Evolutionary conservation across 768 basidiomycete genomes (phyloP), one percentile per base, ranked within the genome.

Genomic region (Leccinum sublutescens): DNA sequence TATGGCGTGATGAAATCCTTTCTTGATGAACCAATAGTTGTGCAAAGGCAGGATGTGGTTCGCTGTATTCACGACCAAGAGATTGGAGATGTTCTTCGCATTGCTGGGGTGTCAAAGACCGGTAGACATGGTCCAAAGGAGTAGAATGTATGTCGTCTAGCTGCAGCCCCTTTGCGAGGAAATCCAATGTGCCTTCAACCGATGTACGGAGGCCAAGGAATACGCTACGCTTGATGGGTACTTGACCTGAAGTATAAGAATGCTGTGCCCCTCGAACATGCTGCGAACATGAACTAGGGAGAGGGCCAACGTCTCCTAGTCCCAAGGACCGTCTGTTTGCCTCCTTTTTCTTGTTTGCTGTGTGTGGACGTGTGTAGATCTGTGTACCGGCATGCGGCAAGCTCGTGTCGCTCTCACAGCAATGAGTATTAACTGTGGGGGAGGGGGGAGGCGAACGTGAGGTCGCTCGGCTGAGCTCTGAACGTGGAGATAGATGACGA

Each of bases 251-350:
- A 25, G 64, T 47, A 63, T 77, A 79, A n/a, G 58, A 59, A 45
- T 71, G 79, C 66, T 88, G 86, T 17, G 75, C 69, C 36, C 86
- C 87, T 62, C 80, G 83, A 62, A 87, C 78, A 72, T 90, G 89
- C 66, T 88, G 87, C 15, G 74, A 76, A 23, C 75, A 72, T 50
- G 64, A 64, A 62, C 75, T 74, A 31, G 88, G 89, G 65, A 80
- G 82, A 21, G 83, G 82, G 0, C 74, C 76, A 17, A 38, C 50
- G 48, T 55, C 55, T 43, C 56, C 58, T 21, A 19, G 54, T 2
- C 55, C 56, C 48, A 19, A 12, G 31, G 31, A 52, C 31, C 61
- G 58, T 51, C 54, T 55, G 17, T 43, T 55, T 2, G 19, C 31
- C 14, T 47, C 57, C 27, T 50, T 53, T 48, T 50, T 54, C 54